Conservation (phyloP, 176 grass and related monocot genomes). For the Lolium perenne region DNA sequence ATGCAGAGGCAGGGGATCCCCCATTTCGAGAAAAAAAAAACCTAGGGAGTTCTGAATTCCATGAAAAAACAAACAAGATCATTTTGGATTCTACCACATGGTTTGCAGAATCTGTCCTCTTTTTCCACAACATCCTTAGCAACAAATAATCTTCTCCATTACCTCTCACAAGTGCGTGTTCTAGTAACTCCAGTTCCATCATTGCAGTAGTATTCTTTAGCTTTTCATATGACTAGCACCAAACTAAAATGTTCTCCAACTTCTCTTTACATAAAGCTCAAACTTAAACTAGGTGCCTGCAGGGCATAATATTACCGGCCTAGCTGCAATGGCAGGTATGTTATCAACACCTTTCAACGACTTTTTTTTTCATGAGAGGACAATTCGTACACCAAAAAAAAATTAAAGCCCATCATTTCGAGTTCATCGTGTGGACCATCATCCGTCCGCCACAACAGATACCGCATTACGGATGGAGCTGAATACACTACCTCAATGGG, state of each 20-base stretch:
- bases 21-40: neutral
- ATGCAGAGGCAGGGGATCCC: no score
- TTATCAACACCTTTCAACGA: conserved; percentile 40
- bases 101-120: conserved; percentile 16
- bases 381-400: conserved; percentile 51
- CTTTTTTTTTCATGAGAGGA: conserved; percentile 34
- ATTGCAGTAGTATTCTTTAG: conserved; percentile 7
- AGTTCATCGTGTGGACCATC: conserved; percentile 31
- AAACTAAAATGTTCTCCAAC: conserved; percentile 43
- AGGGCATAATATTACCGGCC: conserved; percentile 42
- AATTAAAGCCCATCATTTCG: conserved; percentile 34
- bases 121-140: neutral
- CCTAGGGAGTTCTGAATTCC: conserved; percentile 9
- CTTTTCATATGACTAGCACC: conserved; percentile 36
- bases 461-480: conserved; percentile 14
- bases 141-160: conserved; percentile 31
- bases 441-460: conserved; percentile 5
- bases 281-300: conserved; percentile 39
- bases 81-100: conserved; percentile 28
- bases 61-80: neutral
- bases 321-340: conserved; percentile 29
- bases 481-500: conserved; percentile 29
- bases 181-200: conserved; percentile 8
- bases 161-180: neutral
- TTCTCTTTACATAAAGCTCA: conserved; percentile 47